A percentile compares a stretch with the other conserved stretches of the same genome.
Conservation (phyloP, 306 rosid genomes). For the Malus domestica region DNA sequence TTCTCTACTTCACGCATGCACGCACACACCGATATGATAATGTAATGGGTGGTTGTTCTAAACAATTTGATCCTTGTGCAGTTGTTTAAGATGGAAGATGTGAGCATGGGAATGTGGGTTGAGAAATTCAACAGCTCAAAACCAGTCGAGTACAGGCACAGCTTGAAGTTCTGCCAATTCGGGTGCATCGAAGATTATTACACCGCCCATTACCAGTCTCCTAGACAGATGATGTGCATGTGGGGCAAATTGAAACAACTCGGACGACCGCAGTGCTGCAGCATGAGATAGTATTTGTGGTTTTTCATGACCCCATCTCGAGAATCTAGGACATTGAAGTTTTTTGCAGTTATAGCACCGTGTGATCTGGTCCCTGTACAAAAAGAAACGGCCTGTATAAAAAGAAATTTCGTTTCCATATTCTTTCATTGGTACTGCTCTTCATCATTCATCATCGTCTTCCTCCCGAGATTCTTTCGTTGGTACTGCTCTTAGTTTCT, state of each 20-base stretch:
- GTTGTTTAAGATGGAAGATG: slow-evolving; percentile 95
- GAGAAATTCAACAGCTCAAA: slow-evolving; percentile 59
- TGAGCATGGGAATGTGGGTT: slow-evolving; percentile 97
- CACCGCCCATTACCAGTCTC: slow-evolving; percentile 93
- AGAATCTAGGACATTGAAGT: slow-evolving; percentile 18
- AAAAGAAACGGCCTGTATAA: background rate
- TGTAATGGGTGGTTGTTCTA: background rate
- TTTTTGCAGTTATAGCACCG: slow-evolving; percentile 52
- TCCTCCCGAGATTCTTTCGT: background rate
- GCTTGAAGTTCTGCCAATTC: slow-evolving; percentile 67
- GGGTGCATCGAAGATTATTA: slow-evolving; percentile 74
- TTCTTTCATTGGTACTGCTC: background rate
- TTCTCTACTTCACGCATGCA: background rate
- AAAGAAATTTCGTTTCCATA: background rate
- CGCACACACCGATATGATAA: background rate
- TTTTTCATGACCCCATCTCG: background rate
- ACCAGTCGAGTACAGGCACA: slow-evolving; percentile 58
- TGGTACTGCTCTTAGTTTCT: background rate
- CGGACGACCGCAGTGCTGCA: slow-evolving; percentile 64
- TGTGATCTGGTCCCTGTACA: slow-evolving; percentile 3
- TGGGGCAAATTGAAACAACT: slow-evolving; percentile 56
- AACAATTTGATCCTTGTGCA: slow-evolving; percentile 24
- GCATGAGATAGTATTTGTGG: slow-evolving; percentile 59
- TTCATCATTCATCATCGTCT: background rate
- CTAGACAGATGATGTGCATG: slow-evolving; percentile 80